Conservation (phyloP, 345 rosid genomes). For the Punica granatum region DNA sequence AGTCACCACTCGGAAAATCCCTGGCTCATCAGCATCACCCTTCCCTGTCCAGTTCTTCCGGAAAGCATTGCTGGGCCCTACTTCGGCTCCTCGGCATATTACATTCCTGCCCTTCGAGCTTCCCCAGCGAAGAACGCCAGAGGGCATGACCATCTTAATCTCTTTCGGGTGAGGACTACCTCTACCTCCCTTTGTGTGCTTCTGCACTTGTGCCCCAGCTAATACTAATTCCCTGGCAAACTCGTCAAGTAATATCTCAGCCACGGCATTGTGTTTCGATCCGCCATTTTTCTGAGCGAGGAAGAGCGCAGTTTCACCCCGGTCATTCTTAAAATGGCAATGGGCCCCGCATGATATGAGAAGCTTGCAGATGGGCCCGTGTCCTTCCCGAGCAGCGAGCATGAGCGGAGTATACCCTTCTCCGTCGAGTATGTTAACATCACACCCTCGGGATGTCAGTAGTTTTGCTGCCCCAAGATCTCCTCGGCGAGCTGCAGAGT, state of each 20-base stretch:
- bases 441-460: constrained; percentile 56
- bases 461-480: constrained; percentile 64
- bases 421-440: constrained; percentile 61
- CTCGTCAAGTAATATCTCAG: constrained; percentile 54
- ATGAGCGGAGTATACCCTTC: constrained; percentile 92
- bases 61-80: constrained; percentile 53
- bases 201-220: constrained; percentile 47
- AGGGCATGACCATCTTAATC: constrained; percentile 41
- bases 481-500: constrained; percentile 91
- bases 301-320: constrained; percentile 65
- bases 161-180: constrained; percentile 61
- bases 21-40: constrained; percentile 33
- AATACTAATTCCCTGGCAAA: constrained; percentile 54
- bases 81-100: constrained; percentile 50
- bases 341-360: constrained; percentile 57
- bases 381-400: constrained; percentile 88
- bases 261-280: constrained; percentile 30
- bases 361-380: constrained; percentile 48
- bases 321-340: constrained; percentile 43
- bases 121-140: constrained; percentile 75
- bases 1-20: constrained; percentile 67
- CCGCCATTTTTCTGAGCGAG: constrained; percentile 32
- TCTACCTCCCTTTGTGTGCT: constrained; percentile 80
- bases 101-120: constrained; percentile 61
- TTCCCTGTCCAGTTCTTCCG: constrained; percentile 37